Percentiles rank a stretch among this genome's conserved stretches.
phyloP scores from a whole-genome alignment of 345 rosid genomes.

The Turritis glabra region DNA sequence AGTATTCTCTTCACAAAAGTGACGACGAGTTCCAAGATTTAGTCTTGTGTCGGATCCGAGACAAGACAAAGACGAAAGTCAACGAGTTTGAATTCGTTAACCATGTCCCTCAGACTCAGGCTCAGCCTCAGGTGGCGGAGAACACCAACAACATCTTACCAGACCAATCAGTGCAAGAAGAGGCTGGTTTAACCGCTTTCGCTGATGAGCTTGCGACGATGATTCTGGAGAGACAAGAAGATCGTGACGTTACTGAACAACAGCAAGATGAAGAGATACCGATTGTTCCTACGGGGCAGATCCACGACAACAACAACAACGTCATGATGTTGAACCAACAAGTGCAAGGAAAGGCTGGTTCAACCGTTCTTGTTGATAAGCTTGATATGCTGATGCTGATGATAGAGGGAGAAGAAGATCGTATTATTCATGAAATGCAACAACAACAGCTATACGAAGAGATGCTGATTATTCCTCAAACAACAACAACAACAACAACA shows the following conservation, averaged over 20 bases:
- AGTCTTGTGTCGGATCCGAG: slow-evolving; percentile 5
- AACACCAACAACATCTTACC: neutral
- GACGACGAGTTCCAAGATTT: neutral
- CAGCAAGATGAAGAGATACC: neutral
- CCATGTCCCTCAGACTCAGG: neutral
- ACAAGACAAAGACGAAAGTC: neutral
- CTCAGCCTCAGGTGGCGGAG: neutral
- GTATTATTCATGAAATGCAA: too few species aligned
- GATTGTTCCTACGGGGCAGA: neutral
- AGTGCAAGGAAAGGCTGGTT: neutral
- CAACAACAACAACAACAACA: too few species aligned
- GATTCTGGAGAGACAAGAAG: neutral
- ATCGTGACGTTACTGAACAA: neutral
- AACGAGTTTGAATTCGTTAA: neutral
- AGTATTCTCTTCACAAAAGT: neutral
- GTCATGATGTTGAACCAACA: too few species aligned
- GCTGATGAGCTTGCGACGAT: neutral
- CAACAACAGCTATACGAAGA: too few species aligned
- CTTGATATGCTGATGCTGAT: too few species aligned
- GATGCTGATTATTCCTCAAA: too few species aligned
- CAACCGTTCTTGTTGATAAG: neutral
- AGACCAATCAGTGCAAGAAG: neutral
- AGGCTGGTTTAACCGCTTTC: neutral
- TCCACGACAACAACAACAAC: neutral
- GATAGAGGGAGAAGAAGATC: too few species aligned